Percentiles rank a stretch among this genome's conserved stretches.
These are phyloP conservation scores for Geosmithia flava DNA, from an alignment of 2,329 filamentous ascomycete genomes.

Conservation along the genomic window DNA sequence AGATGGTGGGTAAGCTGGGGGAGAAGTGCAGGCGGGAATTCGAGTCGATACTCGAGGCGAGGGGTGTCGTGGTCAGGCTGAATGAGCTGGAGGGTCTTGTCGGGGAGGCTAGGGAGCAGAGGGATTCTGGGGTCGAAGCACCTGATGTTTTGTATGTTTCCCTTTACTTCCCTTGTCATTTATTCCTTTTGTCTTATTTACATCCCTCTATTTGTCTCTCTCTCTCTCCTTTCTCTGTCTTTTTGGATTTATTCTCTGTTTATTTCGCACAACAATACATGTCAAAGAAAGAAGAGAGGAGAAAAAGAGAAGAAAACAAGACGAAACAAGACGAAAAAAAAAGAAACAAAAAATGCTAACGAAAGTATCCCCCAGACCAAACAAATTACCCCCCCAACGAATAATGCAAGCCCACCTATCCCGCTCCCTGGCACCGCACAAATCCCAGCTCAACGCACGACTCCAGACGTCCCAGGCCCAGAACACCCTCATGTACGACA, in stretches of 20 bases:
- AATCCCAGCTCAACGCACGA: slow-evolving; percentile 41
- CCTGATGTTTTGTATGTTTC: neutral
- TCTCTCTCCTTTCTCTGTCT: neutral
- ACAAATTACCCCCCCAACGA: slow-evolving; percentile 38
- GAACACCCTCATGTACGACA: slow-evolving; percentile 40
- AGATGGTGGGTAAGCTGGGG: slow-evolving; percentile 43
- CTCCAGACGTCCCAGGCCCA: slow-evolving; percentile 43
- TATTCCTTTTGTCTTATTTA: neutral
- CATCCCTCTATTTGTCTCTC: neutral
- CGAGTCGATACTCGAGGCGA: slow-evolving; percentile 34
- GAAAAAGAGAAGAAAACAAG: neutral
- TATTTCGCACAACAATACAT: no score
- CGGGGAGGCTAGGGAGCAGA: slow-evolving; percentile 30
- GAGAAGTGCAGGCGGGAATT: slow-evolving; percentile 48
- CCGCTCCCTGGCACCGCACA: slow-evolving; percentile 38
- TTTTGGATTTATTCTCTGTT: neutral
- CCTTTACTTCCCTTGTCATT: neutral
- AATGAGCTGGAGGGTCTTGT: slow-evolving; percentile 48
- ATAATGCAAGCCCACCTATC: slow-evolving; percentile 43
- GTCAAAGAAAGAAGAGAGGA: neutral
- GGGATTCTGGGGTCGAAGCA: slow-evolving; percentile 11
- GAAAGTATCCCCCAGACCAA: slow-evolving; percentile 27
- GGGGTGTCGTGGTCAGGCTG: slow-evolving; percentile 41
- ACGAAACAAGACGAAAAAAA: neutral
- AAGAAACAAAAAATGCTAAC: neutral